These are phyloP conservation scores for Prillingera fragicola DNA, from an alignment of 1,284 basidiomycete species.

Conservation along the genomic window DNA sequence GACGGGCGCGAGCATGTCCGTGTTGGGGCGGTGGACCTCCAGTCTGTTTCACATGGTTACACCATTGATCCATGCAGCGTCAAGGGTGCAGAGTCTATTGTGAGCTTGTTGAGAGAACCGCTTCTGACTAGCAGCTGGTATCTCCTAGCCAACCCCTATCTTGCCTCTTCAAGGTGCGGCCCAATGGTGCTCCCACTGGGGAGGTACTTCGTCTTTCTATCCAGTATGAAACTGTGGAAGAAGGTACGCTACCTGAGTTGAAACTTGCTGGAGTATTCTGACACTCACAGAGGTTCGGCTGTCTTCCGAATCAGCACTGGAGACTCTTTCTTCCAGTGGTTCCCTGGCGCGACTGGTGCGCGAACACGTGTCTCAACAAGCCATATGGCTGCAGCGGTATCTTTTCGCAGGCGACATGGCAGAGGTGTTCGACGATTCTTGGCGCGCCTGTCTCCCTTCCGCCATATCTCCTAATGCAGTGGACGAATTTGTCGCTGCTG, in stretches of 20 bases:
- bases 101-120: slow-evolving; percentile 6
- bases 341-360: slow-evolving; percentile 6
- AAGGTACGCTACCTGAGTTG: slow-evolving; percentile 38
- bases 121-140: slow-evolving; percentile 22
- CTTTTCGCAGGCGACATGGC: slow-evolving; percentile 6
- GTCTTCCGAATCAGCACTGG: slow-evolving; percentile 9
- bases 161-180: slow-evolving; percentile 41
- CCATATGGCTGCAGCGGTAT: slow-evolving; percentile 19
- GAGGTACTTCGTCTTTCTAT: slow-evolving; percentile 32
- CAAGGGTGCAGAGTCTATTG: slow-evolving; percentile 19
- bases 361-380: slow-evolving; percentile 5
- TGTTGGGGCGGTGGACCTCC: slow-evolving; percentile 28
- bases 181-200: slow-evolving; percentile 4
- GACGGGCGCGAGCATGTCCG: slow-evolving; percentile 41
- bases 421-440: slow-evolving; percentile 7
- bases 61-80: slow-evolving; percentile 23
- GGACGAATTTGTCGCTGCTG: too few species aligned
- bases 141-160: slow-evolving; percentile 34
- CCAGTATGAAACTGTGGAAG: slow-evolving; percentile 35
- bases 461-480: too few species aligned
- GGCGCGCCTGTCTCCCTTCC: neutral
- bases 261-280: neutral
- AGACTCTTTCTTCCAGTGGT: neutral
- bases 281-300: slow-evolving; percentile 14
- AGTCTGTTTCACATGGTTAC: slow-evolving; percentile 8